These are phyloP conservation scores for Fusarium keratoplasticum DNA, from an alignment of 2,329 filamentous ascomycete genomes.

Conservation along the genomic window DNA sequence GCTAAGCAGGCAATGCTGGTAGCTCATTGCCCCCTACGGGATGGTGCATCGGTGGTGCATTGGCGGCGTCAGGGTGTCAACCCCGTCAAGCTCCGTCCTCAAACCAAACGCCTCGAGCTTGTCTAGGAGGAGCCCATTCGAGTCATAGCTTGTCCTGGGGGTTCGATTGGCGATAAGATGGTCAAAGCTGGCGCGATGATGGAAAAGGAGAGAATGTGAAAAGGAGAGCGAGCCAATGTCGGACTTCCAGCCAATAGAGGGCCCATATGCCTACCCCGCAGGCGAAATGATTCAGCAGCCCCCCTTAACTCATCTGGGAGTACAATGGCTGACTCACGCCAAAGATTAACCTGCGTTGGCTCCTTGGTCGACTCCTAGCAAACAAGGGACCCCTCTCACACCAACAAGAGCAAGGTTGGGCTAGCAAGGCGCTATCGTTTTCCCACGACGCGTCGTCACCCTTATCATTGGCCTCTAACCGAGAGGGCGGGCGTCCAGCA, in stretches of 20 bases:
- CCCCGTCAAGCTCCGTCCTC: not conserved
- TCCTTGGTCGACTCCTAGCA: not conserved
- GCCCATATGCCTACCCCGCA: not conserved
- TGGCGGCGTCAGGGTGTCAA: not conserved
- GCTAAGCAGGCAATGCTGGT: conserved; percentile 4
- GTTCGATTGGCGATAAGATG: not conserved
- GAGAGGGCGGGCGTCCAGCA: not conserved
- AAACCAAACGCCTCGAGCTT: not conserved
- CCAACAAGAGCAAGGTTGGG: not conserved
- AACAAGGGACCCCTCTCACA: conserved; percentile 13
- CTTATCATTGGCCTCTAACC: conserved; percentile 10
- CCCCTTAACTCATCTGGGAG: not conserved
- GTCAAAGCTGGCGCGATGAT: not conserved
- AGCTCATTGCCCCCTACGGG: not conserved
- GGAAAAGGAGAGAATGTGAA: not conserved
- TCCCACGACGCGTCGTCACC: not conserved
- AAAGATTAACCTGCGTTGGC: not conserved
- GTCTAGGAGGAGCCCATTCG: not conserved
- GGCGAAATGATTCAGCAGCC: not conserved
- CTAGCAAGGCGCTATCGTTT: conserved; percentile 16
- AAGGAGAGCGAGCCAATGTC: not conserved
- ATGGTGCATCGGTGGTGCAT: not conserved
- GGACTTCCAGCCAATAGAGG: not conserved
- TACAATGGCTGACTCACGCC: not conserved
- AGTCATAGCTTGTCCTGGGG: not conserved